Conservation (phyloP, 164 flowering plant genomes). For the Santalum album region DNA sequence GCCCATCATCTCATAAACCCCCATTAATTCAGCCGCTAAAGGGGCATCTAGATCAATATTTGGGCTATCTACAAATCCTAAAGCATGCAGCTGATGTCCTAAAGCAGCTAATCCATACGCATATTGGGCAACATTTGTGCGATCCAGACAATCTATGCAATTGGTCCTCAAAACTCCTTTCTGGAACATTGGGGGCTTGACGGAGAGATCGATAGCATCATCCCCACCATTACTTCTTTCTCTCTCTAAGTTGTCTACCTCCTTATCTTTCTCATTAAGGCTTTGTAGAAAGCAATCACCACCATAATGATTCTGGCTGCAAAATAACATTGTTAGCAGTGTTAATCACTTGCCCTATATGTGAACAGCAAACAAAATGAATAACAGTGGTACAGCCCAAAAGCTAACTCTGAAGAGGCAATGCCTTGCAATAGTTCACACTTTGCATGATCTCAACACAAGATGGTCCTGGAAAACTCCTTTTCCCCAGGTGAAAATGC, state of each 20-base stretch:
- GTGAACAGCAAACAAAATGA: too few relatives aligned
- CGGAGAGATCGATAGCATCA: constrained; percentile 12
- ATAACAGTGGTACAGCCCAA: too few relatives aligned
- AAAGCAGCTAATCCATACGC: constrained; percentile 86
- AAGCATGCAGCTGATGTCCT: constrained; percentile 68
- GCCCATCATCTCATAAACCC: constrained; percentile 81
- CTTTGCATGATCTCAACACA: background rate
- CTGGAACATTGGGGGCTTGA: constrained; percentile 48
- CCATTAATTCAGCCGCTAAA: constrained; percentile 67
- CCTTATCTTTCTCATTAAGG: constrained; percentile 17
- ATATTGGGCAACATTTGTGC: constrained; percentile 95
- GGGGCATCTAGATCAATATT: constrained; percentile 46
- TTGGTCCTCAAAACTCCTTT: constrained; percentile 87
- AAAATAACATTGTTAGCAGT: background rate
- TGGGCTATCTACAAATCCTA: constrained; percentile 43
- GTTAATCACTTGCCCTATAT: background rate
- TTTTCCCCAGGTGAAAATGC: too few relatives aligned
- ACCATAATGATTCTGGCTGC: constrained; percentile 27
- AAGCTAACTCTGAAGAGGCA: too few relatives aligned
- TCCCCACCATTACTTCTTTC: constrained; percentile 16
- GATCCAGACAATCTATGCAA: constrained; percentile 97
- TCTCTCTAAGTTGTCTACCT: constrained; percentile 21
- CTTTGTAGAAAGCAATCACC: constrained; percentile 14
- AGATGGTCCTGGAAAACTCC: background rate
- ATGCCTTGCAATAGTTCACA: too few relatives aligned